Evolutionary conservation across 2,329 filamentous ascomycete genomes (phyloP), one percentile per base, ranked within the genome.

Genomic region (Lizonia empirigonia): DNA sequence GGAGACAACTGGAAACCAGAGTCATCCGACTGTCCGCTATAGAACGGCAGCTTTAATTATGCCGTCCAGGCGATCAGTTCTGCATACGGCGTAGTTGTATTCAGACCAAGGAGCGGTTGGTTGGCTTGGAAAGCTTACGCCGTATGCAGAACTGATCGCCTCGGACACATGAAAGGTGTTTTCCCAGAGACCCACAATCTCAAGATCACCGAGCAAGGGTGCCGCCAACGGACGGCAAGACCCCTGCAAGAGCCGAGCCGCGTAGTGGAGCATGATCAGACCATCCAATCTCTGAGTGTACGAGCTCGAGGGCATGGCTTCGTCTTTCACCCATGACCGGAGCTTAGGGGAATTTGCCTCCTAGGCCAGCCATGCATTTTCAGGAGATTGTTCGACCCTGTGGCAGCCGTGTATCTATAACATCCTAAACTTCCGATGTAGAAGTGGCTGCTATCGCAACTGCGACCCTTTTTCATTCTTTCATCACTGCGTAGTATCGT

Each of bases 231-330:
- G 22, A 33, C 42, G 42, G 49, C 18, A 37, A 27, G 30, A 42
- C 37, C 49, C 49, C 27, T 52, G 49, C 42, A 38, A 47, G 42
- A 47, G 42, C 42, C 42, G 37, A 47, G 49, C 42, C 49, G 37
- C 42, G 15, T 33, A 19, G 44, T 34, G 49, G 32, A 52, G 33
- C 42, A 32, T 4, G 30, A 38, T 33, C 33, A 23, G 29, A 46
- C 37, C 33, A 47, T 41, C 37, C 18, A 52, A 47, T 52, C 22
- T 47, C 42, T 26, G 37, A 29, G 20, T 16, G 29, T 18, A 47
- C 37, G 16, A 19, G 38, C 34, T 47, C 20, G 42, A 42, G 26
- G 20, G 26, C 16, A 22, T 10, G 38, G 12, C 22, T 27, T 38
- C 16, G 37, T 7, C 15, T 38, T 18, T 19, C 20, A 7, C 16